Evolutionary conservation across 176 grass and related monocot species (phyloP).

Genomic region (Poa annua): DNA sequence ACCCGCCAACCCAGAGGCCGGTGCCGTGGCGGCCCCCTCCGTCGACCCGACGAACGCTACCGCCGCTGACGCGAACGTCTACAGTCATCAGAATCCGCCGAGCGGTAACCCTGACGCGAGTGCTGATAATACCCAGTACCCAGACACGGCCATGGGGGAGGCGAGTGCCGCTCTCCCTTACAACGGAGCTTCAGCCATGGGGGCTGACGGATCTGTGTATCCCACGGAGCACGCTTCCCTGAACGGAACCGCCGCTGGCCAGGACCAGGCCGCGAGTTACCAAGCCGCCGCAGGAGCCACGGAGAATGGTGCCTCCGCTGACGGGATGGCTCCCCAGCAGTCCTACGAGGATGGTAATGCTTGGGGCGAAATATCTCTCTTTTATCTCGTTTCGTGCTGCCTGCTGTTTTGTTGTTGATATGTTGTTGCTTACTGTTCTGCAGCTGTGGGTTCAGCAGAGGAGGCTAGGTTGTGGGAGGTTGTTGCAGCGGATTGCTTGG

Average conservation of each 20-base stretch:
- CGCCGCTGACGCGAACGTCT: conserved; percentile 44
- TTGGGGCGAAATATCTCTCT: too few relatives aligned
- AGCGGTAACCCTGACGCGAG: conserved; percentile 42
- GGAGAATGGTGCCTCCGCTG: conserved; percentile 59
- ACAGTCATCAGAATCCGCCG: conserved; percentile 23
- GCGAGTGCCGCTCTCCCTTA: background rate
- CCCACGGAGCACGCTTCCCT: conserved; percentile 49
- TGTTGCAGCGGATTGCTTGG: conserved; percentile 65
- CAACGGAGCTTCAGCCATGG: conserved; percentile 16
- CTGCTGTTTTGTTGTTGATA: conserved; percentile 11
- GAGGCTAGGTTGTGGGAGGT: conserved; percentile 91
- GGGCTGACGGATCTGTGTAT: conserved; percentile 37
- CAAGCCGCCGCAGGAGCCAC: conserved; percentile 54
- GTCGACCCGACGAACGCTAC: conserved; percentile 29
- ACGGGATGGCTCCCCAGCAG: conserved; percentile 54
- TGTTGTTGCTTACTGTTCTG: background rate
- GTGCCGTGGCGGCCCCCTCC: conserved; percentile 18
- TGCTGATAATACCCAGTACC: conserved; percentile 19
- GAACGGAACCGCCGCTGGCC: conserved; percentile 59
- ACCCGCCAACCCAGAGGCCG: conserved; percentile 32
- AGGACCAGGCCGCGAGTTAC: conserved; percentile 52
- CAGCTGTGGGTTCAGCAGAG: conserved; percentile 78
- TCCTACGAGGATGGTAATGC: conserved; percentile 76
- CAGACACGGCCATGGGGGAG: background rate
- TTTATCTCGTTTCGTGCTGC: background rate